phyloP scores from a whole-genome alignment of 2,329 filamentous ascomycete species.

The Harringtonia aguacate region DNA sequence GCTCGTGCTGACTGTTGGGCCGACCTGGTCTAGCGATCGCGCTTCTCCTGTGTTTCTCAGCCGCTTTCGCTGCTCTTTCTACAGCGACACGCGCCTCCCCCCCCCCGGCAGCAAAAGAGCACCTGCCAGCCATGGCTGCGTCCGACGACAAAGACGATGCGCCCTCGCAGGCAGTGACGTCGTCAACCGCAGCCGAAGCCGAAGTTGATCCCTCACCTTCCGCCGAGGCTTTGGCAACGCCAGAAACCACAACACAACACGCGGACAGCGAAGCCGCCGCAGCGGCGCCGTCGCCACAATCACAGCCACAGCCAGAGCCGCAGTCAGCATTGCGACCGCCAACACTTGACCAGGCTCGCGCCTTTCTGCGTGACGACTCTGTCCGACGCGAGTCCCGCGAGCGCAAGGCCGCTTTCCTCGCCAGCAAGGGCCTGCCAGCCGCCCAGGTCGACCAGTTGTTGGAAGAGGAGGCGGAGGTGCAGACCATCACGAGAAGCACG shows the following conservation, averaged over 20 bases:
- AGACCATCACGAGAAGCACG: too few relatives aligned
- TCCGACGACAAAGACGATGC: slow-evolving; percentile 5
- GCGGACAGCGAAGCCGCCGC: too few relatives aligned
- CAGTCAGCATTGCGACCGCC: background rate
- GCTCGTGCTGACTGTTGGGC: too few relatives aligned
- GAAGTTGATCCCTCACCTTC: too few relatives aligned
- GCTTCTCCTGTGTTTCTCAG: too few relatives aligned
- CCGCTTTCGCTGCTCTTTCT: too few relatives aligned
- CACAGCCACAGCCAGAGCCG: background rate
- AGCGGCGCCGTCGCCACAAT: background rate
- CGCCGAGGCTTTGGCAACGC: too few relatives aligned
- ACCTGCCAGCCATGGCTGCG: slow-evolving; percentile 2
- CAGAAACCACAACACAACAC: too few relatives aligned
- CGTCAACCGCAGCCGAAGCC: too few relatives aligned
- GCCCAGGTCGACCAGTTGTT: slow-evolving; percentile 61
- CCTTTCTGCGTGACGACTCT: slow-evolving; percentile 64
- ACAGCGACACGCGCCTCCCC: too few relatives aligned
- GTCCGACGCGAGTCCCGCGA: slow-evolving; percentile 60
- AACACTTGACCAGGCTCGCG: slow-evolving; percentile 54
- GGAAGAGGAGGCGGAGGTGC: slow-evolving; percentile 11
- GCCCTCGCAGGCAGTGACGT: background rate
- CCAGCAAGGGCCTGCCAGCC: slow-evolving; percentile 60
- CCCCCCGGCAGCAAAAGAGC: too few relatives aligned
- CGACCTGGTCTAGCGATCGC: too few relatives aligned
- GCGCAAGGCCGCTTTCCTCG: slow-evolving; percentile 66